These are phyloP conservation scores for Botrytis pseudocinerea DNA, from an alignment of 2,329 filamentous ascomycete species.

Conservation along the genomic window DNA sequence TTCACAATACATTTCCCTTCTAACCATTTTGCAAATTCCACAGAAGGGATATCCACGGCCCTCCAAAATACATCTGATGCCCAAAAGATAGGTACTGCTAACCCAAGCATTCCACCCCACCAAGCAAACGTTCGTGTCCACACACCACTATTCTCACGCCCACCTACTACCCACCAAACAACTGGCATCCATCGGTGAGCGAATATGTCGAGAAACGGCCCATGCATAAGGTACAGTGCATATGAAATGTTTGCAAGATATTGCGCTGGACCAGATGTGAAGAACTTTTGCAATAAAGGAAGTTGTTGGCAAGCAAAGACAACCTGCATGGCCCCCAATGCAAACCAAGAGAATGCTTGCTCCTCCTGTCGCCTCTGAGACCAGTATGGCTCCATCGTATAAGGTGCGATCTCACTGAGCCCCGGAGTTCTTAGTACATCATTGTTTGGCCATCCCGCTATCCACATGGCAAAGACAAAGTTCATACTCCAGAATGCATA, in stretches of 20 bases:
- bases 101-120: conserved; percentile 43
- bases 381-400: conserved; percentile 36
- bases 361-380: conserved; percentile 29
- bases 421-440: conserved; percentile 34
- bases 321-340: conserved; percentile 38
- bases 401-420: conserved; percentile 29
- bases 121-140: conserved; percentile 39
- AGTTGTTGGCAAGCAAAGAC: conserved; percentile 42
- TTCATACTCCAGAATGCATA: conserved; percentile 37
- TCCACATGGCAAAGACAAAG: conserved; percentile 34
- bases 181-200: conserved; percentile 35
- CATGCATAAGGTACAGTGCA: conserved; percentile 59
- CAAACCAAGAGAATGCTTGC: conserved; percentile 34
- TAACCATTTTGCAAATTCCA: conserved; percentile 52
- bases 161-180: conserved; percentile 28
- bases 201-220: conserved; percentile 46
- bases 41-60: conserved; percentile 52
- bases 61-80: conserved; percentile 61
- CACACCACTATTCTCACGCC: conserved; percentile 26
- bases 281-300: conserved; percentile 45
- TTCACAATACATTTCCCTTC: conserved; percentile 40
- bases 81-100: conserved; percentile 51
- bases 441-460: conserved; percentile 38
- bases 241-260: conserved; percentile 59
- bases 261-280: conserved; percentile 51